These are phyloP conservation scores for Neoboletus magnificus DNA, from an alignment of 768 basidiomycete genomes.

Conservation along the genomic window DNA sequence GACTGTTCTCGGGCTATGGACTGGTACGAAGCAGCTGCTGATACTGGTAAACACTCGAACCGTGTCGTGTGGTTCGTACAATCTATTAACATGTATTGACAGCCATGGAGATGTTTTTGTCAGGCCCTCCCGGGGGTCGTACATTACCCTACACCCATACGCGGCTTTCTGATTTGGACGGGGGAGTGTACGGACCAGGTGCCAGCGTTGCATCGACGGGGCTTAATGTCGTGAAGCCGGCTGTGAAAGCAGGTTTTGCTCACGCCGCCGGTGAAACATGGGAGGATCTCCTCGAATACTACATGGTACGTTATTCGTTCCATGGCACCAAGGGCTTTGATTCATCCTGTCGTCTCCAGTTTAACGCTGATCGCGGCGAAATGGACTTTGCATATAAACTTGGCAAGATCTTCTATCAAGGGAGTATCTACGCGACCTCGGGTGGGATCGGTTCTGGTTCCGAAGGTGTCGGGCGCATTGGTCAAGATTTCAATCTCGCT, in stretches of 20 bases:
- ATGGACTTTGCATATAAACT: slow-evolving; percentile 86
- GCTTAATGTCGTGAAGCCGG: slow-evolving; percentile 62
- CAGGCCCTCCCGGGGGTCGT: slow-evolving; percentile 89
- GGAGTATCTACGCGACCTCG: slow-evolving; percentile 76
- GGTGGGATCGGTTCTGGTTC: slow-evolving; percentile 86
- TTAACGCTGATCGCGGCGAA: slow-evolving; percentile 92
- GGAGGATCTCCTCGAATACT: slow-evolving; percentile 91
- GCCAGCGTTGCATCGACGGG: slow-evolving; percentile 93
- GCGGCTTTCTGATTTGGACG: slow-evolving; percentile 82
- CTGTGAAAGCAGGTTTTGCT: slow-evolving; percentile 80
- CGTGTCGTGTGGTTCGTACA: not conserved
- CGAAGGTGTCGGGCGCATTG: slow-evolving; percentile 88
- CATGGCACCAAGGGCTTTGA: not conserved
- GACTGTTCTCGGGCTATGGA: slow-evolving; percentile 78
- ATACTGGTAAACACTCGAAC: slow-evolving; percentile 59
- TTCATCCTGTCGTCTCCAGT: slow-evolving; percentile 45
- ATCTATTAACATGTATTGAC: not conserved
- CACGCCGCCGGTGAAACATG: slow-evolving; percentile 90
- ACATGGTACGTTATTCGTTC: slow-evolving; percentile 51
- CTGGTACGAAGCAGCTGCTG: slow-evolving; percentile 90
- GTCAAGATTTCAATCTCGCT: slow-evolving; percentile 74
- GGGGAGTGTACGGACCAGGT: slow-evolving; percentile 93
- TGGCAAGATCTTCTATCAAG: slow-evolving; percentile 96
- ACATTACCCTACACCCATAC: slow-evolving; percentile 81
- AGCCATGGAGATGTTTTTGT: slow-evolving; percentile 79